Evolutionary conservation across 352 stramenopile species (phyloP), one percentile per base, ranked within the genome.

Genomic region (Phytophthora pluvialis): DNA sequence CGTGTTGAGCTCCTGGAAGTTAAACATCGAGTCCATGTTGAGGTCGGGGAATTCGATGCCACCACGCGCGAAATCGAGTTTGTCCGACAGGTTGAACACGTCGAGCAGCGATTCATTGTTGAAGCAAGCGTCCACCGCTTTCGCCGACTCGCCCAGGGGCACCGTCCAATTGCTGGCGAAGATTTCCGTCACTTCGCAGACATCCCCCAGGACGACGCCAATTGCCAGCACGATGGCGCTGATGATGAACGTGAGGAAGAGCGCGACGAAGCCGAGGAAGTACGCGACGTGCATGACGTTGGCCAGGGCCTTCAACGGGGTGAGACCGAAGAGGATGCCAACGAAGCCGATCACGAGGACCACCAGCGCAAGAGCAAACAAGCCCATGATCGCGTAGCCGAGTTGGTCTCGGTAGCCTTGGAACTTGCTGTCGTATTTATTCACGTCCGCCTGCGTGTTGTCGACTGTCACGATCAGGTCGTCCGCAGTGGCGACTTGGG

Each of bases 211-310:
- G 5, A 90, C 36, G 3, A 90, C 81, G 47, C 81, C 86, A 8
- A 85, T 36, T 3, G 77, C 78, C 10, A 92, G 57, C 40, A 82
- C 78, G 31, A 92, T 55, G 7, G 78, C 39, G 13, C 75, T 87
- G 50, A 90, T 64, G 50, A 92, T 58, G 56, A 90, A 90, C 6
- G 74, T 84, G 15, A 92, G 42, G 47, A 90, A 71, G 21, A 92
- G 72, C 28, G 73, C 76, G 44, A 92, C 73, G 52, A 90, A 90
- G 7, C 81, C 83, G 26, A 92, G 60, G 47, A 89, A 73, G 63
- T 89, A 92, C 13, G 81, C 81, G 55, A 92, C 66, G 65, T 92
- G 80, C 65, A 92, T 89, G 64, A 92, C 75, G 57, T 88, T 84
- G 38, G 80, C 81, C 8, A 92, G 52, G 25, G 72, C 68, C 47